A percentile compares a stretch with the other conserved stretches of the same genome.
Evolutionary conservation across 805 yeast species (phyloP).

Genomic region (Candida chauliodis): DNA sequence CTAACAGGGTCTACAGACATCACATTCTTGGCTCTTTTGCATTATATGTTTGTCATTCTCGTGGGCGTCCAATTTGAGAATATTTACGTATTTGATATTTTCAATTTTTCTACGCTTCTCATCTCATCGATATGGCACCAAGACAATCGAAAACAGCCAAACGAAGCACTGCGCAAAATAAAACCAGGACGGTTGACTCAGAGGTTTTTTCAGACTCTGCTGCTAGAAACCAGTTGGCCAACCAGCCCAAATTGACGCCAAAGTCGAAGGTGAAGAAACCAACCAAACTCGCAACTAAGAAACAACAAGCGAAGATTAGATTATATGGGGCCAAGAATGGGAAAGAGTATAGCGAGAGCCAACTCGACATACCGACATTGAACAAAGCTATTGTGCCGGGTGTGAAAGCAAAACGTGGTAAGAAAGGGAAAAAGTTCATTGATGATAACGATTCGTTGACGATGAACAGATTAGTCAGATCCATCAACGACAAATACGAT

Average conservation of each 20-base stretch:
- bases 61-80: too few relatives aligned
- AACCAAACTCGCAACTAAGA: slow-evolving; percentile 53
- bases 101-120: slow-evolving; percentile 6
- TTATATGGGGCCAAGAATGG: slow-evolving; percentile 63
- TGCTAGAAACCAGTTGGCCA: slow-evolving; percentile 65
- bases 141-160: slow-evolving; percentile 60
- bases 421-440: slow-evolving; percentile 80
- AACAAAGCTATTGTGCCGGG: slow-evolving; percentile 88
- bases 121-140: slow-evolving; percentile 42
- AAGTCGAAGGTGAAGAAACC: slow-evolving; percentile 51
- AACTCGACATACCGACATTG: slow-evolving; percentile 72
- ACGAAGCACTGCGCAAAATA: slow-evolving; percentile 50
- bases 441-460: slow-evolving; percentile 63
- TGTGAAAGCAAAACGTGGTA: slow-evolving; percentile 68
- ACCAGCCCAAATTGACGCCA: slow-evolving; percentile 57
- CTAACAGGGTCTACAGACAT: too few relatives aligned
- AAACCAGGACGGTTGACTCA: slow-evolving; percentile 54
- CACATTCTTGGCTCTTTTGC: too few relatives aligned
- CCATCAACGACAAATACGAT: slow-evolving; percentile 80
- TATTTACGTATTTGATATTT: too few relatives aligned
- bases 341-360: slow-evolving; percentile 67
- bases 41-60: too few relatives aligned
- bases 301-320: slow-evolving; percentile 60
- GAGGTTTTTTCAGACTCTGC: slow-evolving; percentile 63
- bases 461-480: slow-evolving; percentile 67